A percentile compares a stretch with the other conserved stretches of the same genome.
Evolutionary conservation across 352 stramenopile genomes (phyloP).

Genomic region (Pythium sp.): DNA sequence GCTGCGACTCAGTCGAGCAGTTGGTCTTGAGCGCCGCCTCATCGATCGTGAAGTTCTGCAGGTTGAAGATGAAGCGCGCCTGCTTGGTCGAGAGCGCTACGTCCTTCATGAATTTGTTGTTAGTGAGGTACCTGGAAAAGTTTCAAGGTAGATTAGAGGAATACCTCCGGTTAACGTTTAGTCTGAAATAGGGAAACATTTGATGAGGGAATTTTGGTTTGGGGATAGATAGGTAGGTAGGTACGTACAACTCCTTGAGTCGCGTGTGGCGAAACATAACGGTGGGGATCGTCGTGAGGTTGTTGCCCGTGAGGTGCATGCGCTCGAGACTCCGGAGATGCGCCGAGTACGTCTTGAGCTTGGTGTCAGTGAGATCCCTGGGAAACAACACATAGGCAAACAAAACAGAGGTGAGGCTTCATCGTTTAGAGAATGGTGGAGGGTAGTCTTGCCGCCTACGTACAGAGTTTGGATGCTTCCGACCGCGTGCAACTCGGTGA

Average conservation of each 20-base stretch:
- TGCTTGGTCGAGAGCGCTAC: slow-evolving; percentile 5
- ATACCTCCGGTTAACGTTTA: not conserved
- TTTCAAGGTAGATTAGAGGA: not conserved
- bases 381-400: not conserved
- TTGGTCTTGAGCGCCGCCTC: not conserved
- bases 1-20: slow-evolving; percentile 3
- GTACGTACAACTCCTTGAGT: slow-evolving; percentile 6
- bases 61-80: slow-evolving; percentile 8
- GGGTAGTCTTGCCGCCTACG: not conserved
- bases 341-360: not conserved
- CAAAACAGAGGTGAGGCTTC: not conserved
- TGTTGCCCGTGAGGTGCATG: slow-evolving; percentile 4
- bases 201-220: not conserved
- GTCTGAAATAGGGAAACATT: not conserved
- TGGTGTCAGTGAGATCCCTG: not conserved
- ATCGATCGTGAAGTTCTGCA: slow-evolving; percentile 8
- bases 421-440: not conserved
- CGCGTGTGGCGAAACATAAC: not conserved
- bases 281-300: slow-evolving; percentile 6
- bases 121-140: not conserved
- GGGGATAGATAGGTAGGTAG: not conserved
- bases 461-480: slow-evolving; percentile 1
- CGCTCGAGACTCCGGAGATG: not conserved
- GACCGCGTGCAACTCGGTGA: not conserved
- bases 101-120: slow-evolving; percentile 1